A percentile compares a stretch with the other conserved stretches of the same genome.
phyloP scores from a whole-genome alignment of 495 filamentous ascomycete genomes.

The Aspergillus heteromorphus region DNA sequence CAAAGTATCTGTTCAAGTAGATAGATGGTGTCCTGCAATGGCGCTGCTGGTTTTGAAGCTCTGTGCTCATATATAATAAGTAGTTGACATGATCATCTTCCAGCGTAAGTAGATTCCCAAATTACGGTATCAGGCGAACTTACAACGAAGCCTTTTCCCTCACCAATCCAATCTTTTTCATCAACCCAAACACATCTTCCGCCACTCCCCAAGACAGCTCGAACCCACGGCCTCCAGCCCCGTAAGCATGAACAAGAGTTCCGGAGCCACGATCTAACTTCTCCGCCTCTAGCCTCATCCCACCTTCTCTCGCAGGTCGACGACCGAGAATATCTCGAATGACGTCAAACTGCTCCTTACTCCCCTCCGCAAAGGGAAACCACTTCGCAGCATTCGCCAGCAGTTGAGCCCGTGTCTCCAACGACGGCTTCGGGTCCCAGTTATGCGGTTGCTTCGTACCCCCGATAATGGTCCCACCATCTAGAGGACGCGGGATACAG shows the following conservation, averaged over 20 bases:
- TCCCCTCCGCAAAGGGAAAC: constrained; percentile 39
- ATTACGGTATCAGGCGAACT: not conserved
- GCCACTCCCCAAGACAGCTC: constrained; percentile 40
- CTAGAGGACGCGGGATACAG: constrained; percentile 52
- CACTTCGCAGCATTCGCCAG: constrained; percentile 40
- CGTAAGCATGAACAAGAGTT: constrained; percentile 58
- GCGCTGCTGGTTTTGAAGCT: no score
- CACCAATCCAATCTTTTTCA: constrained; percentile 26
- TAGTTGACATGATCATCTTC: not conserved
- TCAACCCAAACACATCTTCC: constrained; percentile 30
- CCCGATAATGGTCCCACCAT: constrained; percentile 58
- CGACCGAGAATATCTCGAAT: constrained; percentile 43
- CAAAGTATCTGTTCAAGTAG: not conserved
- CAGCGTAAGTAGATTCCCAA: not conserved
- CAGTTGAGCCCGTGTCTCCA: constrained; percentile 41
- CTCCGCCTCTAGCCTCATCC: constrained; percentile 38
- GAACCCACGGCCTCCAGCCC: constrained; percentile 56
- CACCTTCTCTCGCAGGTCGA: constrained; percentile 39
- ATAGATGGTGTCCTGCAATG: not conserved
- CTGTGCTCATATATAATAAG: no score
- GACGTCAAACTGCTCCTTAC: constrained; percentile 36
- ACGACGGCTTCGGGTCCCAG: constrained; percentile 46
- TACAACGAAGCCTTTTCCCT: constrained; percentile 26
- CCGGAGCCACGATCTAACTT: constrained; percentile 17
- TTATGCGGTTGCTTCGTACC: constrained; percentile 57